phyloP scores from a whole-genome alignment of 2,329 filamentous ascomycete genomes.

The Aspergillus terreus region DNA sequence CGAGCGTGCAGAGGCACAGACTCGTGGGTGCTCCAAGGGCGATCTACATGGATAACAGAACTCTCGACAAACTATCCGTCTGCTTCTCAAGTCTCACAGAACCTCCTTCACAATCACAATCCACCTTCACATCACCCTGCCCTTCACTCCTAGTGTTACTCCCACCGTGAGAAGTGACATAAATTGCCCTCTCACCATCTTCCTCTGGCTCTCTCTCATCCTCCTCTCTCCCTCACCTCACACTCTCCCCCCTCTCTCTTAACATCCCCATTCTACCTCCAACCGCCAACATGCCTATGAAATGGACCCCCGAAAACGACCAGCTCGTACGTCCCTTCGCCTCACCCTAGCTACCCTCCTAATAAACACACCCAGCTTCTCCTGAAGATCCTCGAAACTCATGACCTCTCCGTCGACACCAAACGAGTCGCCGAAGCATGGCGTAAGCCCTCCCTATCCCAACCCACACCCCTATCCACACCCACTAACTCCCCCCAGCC shows the following conservation, averaged over 20 bases:
- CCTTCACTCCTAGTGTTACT: background rate
- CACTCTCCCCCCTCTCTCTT: background rate
- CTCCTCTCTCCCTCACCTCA: background rate
- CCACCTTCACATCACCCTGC: background rate
- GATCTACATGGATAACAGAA: background rate
- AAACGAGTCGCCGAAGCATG: conserved; percentile 34
- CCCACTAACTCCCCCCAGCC: background rate
- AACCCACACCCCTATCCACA: background rate
- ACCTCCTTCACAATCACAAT: background rate
- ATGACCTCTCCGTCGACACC: conserved; percentile 32
- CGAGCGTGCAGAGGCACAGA: background rate
- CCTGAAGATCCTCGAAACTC: conserved; percentile 39
- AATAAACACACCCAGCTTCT: conserved; percentile 28
- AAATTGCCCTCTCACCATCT: background rate
- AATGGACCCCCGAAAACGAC: conserved; percentile 35
- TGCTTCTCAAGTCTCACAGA: background rate
- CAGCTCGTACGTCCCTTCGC: conserved; percentile 28
- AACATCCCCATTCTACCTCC: background rate
- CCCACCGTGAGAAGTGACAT: background rate
- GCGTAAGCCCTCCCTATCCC: conserved; percentile 28
- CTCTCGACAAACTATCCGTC: background rate
- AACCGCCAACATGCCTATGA: conserved; percentile 28
- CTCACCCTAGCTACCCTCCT: background rate
- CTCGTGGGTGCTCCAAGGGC: background rate
- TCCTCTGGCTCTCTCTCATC: background rate